phyloP scores from a whole-genome alignment of 176 grass and related monocot species.

The Zoysia pacifica region DNA sequence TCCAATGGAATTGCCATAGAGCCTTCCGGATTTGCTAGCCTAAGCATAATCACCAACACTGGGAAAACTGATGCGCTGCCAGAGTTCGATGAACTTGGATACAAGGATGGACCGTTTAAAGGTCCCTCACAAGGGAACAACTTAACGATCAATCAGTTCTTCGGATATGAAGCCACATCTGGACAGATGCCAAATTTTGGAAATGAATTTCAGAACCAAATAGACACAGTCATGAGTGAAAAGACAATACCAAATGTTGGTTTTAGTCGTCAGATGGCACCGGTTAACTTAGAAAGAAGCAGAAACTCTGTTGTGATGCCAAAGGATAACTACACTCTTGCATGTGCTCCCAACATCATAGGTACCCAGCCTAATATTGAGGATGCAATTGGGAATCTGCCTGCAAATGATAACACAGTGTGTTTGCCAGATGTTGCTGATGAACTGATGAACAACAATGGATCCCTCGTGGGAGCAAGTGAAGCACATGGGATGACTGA shows the following conservation, averaged over 20 bases:
- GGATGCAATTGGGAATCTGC: slow-evolving; percentile 19
- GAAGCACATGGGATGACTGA: neutral
- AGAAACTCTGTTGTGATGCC: neutral
- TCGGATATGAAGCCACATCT: neutral
- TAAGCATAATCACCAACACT: slow-evolving; percentile 9
- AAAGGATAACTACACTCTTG: neutral
- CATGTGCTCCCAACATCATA: slow-evolving; percentile 22
- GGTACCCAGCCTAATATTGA: neutral
- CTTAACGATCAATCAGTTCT: neutral
- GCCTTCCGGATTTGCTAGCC: neutral
- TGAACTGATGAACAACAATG: slow-evolving; percentile 19
- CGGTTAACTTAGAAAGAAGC: slow-evolving; percentile 27
- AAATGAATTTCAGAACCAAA: slow-evolving; percentile 21
- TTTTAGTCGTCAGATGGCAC: neutral
- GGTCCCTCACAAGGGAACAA: neutral
- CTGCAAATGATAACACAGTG: neutral
- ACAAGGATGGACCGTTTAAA: slow-evolving; percentile 12
- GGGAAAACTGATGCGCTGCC: neutral
- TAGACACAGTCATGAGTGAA: neutral
- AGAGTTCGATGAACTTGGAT: slow-evolving; percentile 12
- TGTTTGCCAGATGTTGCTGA: neutral
- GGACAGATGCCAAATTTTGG: neutral
- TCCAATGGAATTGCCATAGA: neutral
- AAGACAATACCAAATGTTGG: neutral
- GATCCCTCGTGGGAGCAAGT: neutral